Evolutionary conservation across 805 yeast genomes (phyloP).

Genomic region (Saccharomycopsis sp.): DNA sequence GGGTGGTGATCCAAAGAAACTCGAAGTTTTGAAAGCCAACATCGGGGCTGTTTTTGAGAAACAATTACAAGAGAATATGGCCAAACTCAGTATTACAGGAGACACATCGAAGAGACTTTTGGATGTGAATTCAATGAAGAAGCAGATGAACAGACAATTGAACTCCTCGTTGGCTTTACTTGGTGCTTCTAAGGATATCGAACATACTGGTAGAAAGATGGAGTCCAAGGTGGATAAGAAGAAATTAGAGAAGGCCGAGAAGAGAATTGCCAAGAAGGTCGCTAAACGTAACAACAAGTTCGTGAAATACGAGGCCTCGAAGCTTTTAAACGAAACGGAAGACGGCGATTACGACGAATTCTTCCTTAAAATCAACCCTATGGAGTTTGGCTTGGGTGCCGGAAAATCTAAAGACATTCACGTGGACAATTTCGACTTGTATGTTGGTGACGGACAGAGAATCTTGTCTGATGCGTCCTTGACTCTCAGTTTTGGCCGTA

Average conservation of each 20-base stretch:
- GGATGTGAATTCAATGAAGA: constrained; percentile 67
- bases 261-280: constrained; percentile 93
- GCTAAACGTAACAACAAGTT: constrained; percentile 80
- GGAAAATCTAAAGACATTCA: constrained; percentile 97
- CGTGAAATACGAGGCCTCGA: constrained; percentile 91
- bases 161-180: constrained; percentile 70
- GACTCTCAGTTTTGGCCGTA: constrained; percentile 82
- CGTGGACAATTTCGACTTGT: constrained; percentile 84
- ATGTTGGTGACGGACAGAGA: constrained; percentile 94
- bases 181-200: constrained; percentile 78
- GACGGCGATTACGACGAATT: constrained; percentile 81
- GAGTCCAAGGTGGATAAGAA: constrained; percentile 94
- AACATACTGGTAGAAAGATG: constrained; percentile 84
- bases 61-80: constrained; percentile 58
- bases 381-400: constrained; percentile 82
- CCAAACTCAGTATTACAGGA: constrained; percentile 72
- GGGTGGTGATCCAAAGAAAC: constrained; percentile 63
- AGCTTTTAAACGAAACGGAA: constrained; percentile 58
- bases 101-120: constrained; percentile 83
- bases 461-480: constrained; percentile 83
- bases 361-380: constrained; percentile 91
- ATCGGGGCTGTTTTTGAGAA: constrained; percentile 43
- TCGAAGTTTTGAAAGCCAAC: constrained; percentile 40
- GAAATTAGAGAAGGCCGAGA: constrained; percentile 95
- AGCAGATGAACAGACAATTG: constrained; percentile 55